Percentiles rank a stretch among this genome's conserved stretches.
These are phyloP conservation scores for Metschnikowia drakensbergensis DNA, from an alignment of 805 yeast genomes.

Conservation along the genomic window DNA sequence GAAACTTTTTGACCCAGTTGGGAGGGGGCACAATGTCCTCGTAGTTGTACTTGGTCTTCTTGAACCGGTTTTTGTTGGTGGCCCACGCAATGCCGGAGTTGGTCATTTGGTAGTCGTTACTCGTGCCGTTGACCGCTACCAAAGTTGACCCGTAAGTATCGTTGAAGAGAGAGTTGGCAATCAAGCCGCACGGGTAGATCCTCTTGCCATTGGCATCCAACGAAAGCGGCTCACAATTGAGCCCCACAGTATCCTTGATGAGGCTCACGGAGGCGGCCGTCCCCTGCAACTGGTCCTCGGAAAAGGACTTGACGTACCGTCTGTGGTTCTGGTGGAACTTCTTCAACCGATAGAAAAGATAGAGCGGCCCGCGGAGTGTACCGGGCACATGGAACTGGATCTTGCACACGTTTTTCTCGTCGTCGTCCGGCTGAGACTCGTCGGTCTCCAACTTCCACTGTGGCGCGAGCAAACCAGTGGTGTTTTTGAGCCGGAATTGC, in stretches of 20 bases:
- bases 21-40: constrained; percentile 43
- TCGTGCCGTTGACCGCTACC: constrained; percentile 36
- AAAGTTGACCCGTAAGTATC: constrained; percentile 52
- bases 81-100: constrained; percentile 42
- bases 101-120: constrained; percentile 31
- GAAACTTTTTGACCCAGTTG: constrained; percentile 42
- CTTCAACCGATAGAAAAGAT: constrained; percentile 39
- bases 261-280: constrained; percentile 31
- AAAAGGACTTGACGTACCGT: constrained; percentile 40
- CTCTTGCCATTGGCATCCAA: constrained; percentile 41
- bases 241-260: constrained; percentile 41
- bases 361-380: constrained; percentile 36
- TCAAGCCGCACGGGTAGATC: constrained; percentile 78
- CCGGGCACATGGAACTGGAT: constrained; percentile 38
- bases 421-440: constrained; percentile 44
- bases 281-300: constrained; percentile 43
- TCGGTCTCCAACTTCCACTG: constrained; percentile 38
- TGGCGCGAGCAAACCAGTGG: constrained; percentile 19
- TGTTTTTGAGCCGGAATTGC: constrained; percentile 32
- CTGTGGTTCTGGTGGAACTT: constrained; percentile 44
- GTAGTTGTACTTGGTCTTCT: constrained; percentile 38
- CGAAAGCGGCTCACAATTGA: constrained; percentile 43
- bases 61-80: constrained; percentile 35
- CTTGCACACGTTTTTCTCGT: constrained; percentile 46
- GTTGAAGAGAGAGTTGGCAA: constrained; percentile 76